A percentile compares a stretch with the other conserved stretches of the same genome.
phyloP scores from a whole-genome alignment of 2,329 filamentous ascomycete species.

The Dothidotthia symphoricarpi region DNA sequence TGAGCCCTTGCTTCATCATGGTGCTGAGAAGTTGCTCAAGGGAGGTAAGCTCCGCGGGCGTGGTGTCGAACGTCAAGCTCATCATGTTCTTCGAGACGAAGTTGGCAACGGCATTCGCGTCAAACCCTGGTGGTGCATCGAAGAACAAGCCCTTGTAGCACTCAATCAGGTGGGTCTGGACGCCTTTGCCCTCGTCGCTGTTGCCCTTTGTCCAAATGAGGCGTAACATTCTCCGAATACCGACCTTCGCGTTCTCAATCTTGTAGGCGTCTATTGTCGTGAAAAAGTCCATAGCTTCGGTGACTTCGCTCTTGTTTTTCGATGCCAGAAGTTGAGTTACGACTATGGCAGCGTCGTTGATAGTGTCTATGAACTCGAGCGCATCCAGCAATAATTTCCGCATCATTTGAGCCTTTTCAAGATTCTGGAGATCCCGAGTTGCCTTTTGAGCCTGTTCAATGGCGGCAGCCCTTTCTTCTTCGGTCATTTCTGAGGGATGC shows the following conservation, averaged over 20 bases:
- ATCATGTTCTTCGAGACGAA: conserved; percentile 99
- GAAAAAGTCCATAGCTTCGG: conserved; percentile 99
- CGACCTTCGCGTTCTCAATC: conserved; percentile 85
- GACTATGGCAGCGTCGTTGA: conserved; percentile 76
- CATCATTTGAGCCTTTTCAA: conserved; percentile 83
- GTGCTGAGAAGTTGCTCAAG: conserved; percentile 91
- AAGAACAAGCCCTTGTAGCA: conserved; percentile 97
- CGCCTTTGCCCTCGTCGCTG: conserved; percentile 97
- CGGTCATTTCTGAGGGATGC: conserved; percentile 67
- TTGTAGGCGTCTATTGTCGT: conserved; percentile 94
- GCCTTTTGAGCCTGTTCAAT: conserved; percentile 81
- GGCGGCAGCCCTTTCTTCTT: conserved; percentile 71
- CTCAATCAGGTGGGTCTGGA: conserved; percentile 94
- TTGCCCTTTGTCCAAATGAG: conserved; percentile 99
- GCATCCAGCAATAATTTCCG: conserved; percentile 92
- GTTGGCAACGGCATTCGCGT: conserved; percentile 84
- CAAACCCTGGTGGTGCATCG: conserved; percentile 86
- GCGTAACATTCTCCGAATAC: conserved; percentile 92
- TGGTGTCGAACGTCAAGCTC: conserved; percentile 92
- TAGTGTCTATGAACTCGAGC: conserved; percentile 85
- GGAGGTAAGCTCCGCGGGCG: conserved; percentile 90
- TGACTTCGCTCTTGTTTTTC: conserved; percentile 96
- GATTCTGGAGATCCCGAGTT: conserved; percentile 81
- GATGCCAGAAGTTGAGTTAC: conserved; percentile 88
- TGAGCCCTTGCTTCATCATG: conserved; percentile 92